A percentile compares a stretch with the other conserved stretches of the same genome.
These are phyloP conservation scores for Fusarium ramigenum DNA, from an alignment of 2,329 filamentous ascomycete species.

Conservation along the genomic window DNA sequence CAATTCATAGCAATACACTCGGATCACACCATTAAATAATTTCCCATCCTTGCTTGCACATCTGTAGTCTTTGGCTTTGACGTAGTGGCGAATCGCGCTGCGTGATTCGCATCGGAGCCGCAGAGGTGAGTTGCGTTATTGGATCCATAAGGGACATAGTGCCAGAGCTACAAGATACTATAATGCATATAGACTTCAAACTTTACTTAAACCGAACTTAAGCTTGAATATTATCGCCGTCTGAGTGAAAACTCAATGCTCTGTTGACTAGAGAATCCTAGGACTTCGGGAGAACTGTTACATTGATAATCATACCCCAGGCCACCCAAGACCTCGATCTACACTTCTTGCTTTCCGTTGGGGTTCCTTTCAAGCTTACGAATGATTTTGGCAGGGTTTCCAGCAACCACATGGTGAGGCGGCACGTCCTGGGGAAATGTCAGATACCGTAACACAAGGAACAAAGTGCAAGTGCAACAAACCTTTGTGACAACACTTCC, in stretches of 20 bases:
- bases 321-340: neutral
- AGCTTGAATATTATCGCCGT: neutral
- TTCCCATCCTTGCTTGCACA: neutral
- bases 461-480: slow-evolving; percentile 36
- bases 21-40: neutral
- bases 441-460: neutral
- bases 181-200: neutral
- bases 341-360: neutral
- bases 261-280: no score
- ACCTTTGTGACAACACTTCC: slow-evolving; percentile 83
- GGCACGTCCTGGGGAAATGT: slow-evolving; percentile 44
- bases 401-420: slow-evolving; percentile 41
- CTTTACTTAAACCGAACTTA: no score
- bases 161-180: neutral
- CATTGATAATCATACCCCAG: neutral
- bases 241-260: no score
- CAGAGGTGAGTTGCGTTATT: neutral
- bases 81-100: neutral
- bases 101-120: neutral
- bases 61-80: neutral
- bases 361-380: slow-evolving; percentile 27
- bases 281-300: neutral
- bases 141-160: neutral
- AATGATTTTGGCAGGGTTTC: slow-evolving; percentile 39
- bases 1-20: neutral